Conservation (phyloP, 202 grass and related monocot genomes). For the Carex sylvatica region DNA sequence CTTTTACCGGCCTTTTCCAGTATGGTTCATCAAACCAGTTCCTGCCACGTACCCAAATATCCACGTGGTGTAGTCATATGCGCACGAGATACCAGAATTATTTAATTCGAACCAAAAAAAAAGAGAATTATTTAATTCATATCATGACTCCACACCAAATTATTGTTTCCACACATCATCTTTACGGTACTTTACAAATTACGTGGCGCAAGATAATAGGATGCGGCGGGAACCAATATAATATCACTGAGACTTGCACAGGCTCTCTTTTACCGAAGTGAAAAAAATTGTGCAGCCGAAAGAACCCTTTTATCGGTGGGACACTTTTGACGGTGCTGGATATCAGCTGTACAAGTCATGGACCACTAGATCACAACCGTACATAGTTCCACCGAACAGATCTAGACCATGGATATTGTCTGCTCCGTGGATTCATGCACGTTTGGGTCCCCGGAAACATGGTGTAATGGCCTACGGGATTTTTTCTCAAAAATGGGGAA, state of each 20-base stretch:
- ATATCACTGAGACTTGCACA: neutral
- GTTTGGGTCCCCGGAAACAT: neutral
- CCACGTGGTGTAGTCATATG: conserved; percentile 1
- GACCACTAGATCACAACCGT: neutral
- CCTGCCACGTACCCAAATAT: conserved; percentile 11
- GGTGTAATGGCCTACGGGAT: too few species aligned
- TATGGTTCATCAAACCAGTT: neutral
- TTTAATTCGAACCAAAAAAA: neutral
- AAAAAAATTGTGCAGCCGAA: neutral
- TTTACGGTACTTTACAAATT: neutral
- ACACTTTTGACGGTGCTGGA: neutral
- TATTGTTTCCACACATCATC: neutral
- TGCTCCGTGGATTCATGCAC: neutral
- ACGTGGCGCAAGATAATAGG: neutral
- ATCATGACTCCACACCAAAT: neutral
- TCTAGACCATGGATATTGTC: neutral
- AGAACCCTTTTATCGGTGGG: neutral
- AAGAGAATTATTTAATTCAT: too few species aligned
- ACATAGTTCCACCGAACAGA: neutral
- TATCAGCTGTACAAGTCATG: neutral
- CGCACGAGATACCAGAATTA: neutral
- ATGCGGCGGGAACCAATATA: neutral
- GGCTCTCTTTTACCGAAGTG: neutral
- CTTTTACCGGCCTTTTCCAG: neutral
- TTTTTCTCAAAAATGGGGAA: too few species aligned